Percentiles rank a stretch among this genome's conserved stretches.
Evolutionary conservation across 768 basidiomycete genomes (phyloP).

Genomic region (Trametes coccinea): DNA sequence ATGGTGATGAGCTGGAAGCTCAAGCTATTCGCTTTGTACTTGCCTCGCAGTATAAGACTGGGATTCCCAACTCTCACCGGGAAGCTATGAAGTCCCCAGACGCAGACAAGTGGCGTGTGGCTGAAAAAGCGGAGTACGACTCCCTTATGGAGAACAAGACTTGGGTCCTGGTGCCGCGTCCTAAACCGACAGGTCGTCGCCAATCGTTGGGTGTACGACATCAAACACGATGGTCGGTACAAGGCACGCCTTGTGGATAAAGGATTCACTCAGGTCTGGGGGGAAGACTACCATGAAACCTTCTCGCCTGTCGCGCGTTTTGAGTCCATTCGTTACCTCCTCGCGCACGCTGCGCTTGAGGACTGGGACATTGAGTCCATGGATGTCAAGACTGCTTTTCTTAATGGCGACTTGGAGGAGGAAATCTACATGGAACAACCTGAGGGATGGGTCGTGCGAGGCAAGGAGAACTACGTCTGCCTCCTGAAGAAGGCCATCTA

Average conservation of each 20-base stretch:
- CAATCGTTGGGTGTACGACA: background rate
- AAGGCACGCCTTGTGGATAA: constrained; percentile 39
- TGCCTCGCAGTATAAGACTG: background rate
- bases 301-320: constrained; percentile 28
- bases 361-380: constrained; percentile 29
- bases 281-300: constrained; percentile 34
- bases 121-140: constrained; percentile 1
- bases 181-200: constrained; percentile 18
- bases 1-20: background rate
- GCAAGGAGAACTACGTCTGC: constrained; percentile 25
- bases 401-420: constrained; percentile 31
- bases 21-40: background rate
- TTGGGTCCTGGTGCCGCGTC: background rate
- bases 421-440: constrained; percentile 34
- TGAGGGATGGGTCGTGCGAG: constrained; percentile 21
- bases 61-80: background rate
- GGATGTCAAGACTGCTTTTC: constrained; percentile 32
- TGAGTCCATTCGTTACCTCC: constrained; percentile 25
- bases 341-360: constrained; percentile 27
- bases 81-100: constrained; percentile 3
- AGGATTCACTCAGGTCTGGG: constrained; percentile 36
- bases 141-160: constrained; percentile 6
- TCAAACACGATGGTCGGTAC: constrained; percentile 13
- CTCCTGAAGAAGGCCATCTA: constrained; percentile 31
- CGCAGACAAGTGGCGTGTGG: background rate